A percentile compares a stretch with the other conserved stretches of the same genome.
phyloP scores from a whole-genome alignment of 2,329 filamentous ascomycete species.

The Fusarium sp. region DNA sequence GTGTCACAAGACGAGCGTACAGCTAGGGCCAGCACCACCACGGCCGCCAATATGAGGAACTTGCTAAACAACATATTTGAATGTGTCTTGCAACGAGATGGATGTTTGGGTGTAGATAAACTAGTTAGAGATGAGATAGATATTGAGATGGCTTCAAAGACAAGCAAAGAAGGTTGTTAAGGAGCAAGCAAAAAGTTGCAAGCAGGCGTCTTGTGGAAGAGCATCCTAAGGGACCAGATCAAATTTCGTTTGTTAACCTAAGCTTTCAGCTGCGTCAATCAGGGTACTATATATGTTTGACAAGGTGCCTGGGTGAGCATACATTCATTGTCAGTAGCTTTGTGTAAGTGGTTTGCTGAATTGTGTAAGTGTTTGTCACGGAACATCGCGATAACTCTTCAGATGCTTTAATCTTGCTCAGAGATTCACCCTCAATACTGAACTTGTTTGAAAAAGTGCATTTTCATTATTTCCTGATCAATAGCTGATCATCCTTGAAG shows the following conservation, averaged over 20 bases:
- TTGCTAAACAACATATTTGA: constrained; percentile 11
- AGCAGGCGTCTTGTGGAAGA: not conserved
- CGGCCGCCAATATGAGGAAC: not conserved
- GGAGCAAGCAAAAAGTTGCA: not conserved
- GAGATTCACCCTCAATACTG: too few species aligned
- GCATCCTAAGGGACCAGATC: not conserved
- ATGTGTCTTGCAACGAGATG: not conserved
- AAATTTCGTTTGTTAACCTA: not conserved
- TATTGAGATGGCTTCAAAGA: not conserved
- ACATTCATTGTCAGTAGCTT: not conserved
- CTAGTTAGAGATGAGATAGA: not conserved
- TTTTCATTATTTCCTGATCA: not conserved
- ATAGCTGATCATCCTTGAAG: not conserved
- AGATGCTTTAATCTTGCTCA: not conserved
- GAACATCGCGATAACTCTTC: not conserved
- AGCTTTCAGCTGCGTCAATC: too few species aligned
- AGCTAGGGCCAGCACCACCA: not conserved
- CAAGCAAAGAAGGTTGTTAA: not conserved
- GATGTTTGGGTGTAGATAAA: not conserved
- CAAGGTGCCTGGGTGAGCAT: not conserved
- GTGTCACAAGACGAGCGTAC: not conserved
- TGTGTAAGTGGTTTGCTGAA: constrained; percentile 21
- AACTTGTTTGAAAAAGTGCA: not conserved
- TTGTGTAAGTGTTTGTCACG: constrained; percentile 20
- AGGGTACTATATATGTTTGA: not conserved